Percentiles rank a stretch among this genome's conserved stretches.
phyloP scores from a whole-genome alignment of 2,329 filamentous ascomycete species.

The Fusarium newnesense region DNA sequence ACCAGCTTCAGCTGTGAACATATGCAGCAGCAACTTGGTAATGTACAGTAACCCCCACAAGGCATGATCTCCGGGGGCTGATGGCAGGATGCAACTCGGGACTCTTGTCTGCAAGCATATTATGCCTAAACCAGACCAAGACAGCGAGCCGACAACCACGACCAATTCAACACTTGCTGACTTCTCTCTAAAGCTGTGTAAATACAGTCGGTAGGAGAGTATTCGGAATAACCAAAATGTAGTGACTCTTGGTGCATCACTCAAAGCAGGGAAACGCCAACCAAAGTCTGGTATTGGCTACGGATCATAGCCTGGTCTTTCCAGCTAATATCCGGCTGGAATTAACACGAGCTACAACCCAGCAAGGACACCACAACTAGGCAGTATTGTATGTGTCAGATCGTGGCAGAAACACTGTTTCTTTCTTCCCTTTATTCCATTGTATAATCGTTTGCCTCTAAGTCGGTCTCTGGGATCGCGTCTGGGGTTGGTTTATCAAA shows the following conservation, averaged over 20 bases:
- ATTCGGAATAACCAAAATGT: no score
- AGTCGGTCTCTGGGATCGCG: background rate
- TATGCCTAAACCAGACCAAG: background rate
- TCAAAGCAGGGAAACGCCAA: background rate
- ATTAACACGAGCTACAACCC: background rate
- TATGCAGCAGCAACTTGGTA: background rate
- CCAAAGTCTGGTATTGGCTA: background rate
- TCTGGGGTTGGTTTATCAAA: background rate
- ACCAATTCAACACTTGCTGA: constrained; percentile 14
- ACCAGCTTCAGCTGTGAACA: background rate
- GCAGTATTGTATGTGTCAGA: background rate
- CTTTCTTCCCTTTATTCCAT: background rate
- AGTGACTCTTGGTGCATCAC: background rate
- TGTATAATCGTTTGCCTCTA: constrained; percentile 9
- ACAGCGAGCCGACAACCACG: background rate
- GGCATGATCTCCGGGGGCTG: background rate
- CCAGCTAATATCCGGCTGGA: background rate
- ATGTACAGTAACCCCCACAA: background rate
- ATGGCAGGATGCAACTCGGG: background rate
- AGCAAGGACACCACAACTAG: background rate
- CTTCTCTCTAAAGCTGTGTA: background rate
- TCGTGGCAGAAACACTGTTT: background rate
- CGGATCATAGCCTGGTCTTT: background rate
- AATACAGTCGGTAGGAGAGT: background rate
- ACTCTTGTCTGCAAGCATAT: background rate